These are phyloP conservation scores for Citrullus colocynthis DNA, from an alignment of 306 rosid genomes.

Conservation along the genomic window DNA sequence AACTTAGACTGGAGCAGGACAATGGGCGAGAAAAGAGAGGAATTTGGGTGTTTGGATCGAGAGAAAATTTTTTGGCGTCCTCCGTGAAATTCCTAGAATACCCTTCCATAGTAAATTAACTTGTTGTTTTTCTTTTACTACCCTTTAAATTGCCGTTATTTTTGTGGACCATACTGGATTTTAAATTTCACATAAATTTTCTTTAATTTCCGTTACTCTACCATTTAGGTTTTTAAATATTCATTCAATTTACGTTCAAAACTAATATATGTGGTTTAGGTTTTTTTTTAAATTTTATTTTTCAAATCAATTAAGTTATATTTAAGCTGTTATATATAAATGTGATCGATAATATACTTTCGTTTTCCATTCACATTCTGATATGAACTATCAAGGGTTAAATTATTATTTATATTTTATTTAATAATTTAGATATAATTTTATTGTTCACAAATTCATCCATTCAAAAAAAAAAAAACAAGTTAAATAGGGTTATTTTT, in stretches of 20 bases:
- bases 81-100: conserved; percentile 3
- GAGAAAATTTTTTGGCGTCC: neutral
- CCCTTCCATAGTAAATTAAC: neutral
- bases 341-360: too few relatives aligned
- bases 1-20: neutral
- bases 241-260: neutral
- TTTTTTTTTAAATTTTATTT: too few relatives aligned
- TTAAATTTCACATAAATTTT: neutral
- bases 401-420: too few relatives aligned
- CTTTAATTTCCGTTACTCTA: neutral
- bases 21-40: neutral
- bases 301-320: too few relatives aligned
- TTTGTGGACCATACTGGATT: neutral
- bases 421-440: too few relatives aligned
- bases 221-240: neutral
- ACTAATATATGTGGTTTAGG: too few relatives aligned
- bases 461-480: too few relatives aligned
- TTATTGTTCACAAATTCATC: too few relatives aligned
- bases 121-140: neutral
- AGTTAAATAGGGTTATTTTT: too few relatives aligned
- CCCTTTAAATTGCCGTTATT: neutral
- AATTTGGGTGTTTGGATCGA: conserved; percentile 17
- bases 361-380: too few relatives aligned
- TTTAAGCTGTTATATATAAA: too few relatives aligned
- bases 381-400: too few relatives aligned